Conservation (phyloP, 208 protist species). For the Trypanosoma platydactyli region DNA sequence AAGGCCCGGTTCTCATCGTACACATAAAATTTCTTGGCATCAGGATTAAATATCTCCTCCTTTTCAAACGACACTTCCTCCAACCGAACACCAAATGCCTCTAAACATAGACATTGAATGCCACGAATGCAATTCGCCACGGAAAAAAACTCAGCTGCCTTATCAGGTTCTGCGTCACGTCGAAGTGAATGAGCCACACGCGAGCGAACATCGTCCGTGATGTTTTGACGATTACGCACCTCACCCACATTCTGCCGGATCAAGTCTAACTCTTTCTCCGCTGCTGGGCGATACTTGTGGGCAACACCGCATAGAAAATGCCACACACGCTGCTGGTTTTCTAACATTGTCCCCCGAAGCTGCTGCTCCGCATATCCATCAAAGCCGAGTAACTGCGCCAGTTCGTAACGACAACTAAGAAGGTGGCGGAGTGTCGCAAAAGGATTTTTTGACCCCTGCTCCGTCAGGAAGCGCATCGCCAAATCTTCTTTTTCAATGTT, state of each 20-base stretch:
- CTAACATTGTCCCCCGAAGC: slow-evolving; percentile 88
- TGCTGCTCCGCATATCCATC: slow-evolving; percentile 91
- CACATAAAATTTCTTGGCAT: slow-evolving; percentile 88
- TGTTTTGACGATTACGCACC: slow-evolving; percentile 71
- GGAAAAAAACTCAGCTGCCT: slow-evolving; percentile 83
- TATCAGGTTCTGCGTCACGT: slow-evolving; percentile 67
- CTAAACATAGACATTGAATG: slow-evolving; percentile 88
- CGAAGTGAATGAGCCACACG: slow-evolving; percentile 70
- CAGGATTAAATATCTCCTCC: slow-evolving; percentile 78
- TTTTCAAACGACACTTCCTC: slow-evolving; percentile 70
- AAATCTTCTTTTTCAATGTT: slow-evolving; percentile 91
- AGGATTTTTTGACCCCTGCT: slow-evolving; percentile 67
- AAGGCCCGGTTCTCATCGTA: slow-evolving; percentile 82
- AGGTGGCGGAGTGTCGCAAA: slow-evolving; percentile 81
- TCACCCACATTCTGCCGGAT: slow-evolving; percentile 75
- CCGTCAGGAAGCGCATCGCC: slow-evolving; percentile 78
- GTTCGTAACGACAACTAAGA: slow-evolving; percentile 79
- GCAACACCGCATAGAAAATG: slow-evolving; percentile 87
- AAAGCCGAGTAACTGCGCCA: slow-evolving; percentile 79
- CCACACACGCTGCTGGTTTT: slow-evolving; percentile 89
- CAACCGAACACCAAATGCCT: slow-evolving; percentile 88
- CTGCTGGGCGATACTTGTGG: slow-evolving; percentile 76
- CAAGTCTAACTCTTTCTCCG: slow-evolving; percentile 78
- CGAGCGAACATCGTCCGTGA: slow-evolving; percentile 83
- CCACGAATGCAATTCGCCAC: slow-evolving; percentile 90